Evolutionary conservation across 129 eudicot genomes (phyloP).

Genomic region (Lonicera japonica): DNA sequence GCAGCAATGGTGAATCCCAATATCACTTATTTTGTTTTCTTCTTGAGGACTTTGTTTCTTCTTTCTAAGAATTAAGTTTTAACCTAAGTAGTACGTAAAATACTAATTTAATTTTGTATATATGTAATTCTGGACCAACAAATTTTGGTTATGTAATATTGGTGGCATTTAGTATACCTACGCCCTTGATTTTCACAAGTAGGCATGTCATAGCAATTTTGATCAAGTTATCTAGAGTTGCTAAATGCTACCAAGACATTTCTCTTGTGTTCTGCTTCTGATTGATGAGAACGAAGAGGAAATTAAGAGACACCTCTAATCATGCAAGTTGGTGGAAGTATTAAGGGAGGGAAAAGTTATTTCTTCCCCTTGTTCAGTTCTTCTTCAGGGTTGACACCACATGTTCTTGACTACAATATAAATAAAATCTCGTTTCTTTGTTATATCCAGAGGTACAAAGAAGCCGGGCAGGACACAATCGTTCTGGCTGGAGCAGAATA

Average conservation of each 20-base stretch:
- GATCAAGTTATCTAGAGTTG: neutral
- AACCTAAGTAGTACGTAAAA: too few relatives aligned
- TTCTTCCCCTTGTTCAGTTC: neutral
- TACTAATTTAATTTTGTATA: too few relatives aligned
- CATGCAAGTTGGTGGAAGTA: neutral
- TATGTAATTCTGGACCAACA: too few relatives aligned
- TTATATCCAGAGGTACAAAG: conserved; percentile 68
- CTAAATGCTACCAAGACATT: too few relatives aligned
- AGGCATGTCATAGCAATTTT: neutral
- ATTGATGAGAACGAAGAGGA: neutral
- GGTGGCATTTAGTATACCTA: too few relatives aligned
- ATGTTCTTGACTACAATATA: too few relatives aligned
- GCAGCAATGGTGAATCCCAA: conserved; percentile 67
- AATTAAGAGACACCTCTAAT: neutral
- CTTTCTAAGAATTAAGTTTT: too few relatives aligned
- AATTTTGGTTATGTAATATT: neutral
- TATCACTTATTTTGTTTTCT: neutral
- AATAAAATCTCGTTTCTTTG: neutral
- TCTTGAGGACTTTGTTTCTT: too few relatives aligned
- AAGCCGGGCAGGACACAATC: conserved; percentile 78
- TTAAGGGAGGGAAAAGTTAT: neutral
- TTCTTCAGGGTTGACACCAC: neutral
- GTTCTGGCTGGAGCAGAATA: conserved; percentile 94
- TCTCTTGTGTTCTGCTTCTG: neutral
- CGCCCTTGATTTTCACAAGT: too few relatives aligned